Percentiles rank a stretch among this genome's conserved stretches.
phyloP scores from a whole-genome alignment of 176 grass and related monocot species.

The Zizania latifolia region DNA sequence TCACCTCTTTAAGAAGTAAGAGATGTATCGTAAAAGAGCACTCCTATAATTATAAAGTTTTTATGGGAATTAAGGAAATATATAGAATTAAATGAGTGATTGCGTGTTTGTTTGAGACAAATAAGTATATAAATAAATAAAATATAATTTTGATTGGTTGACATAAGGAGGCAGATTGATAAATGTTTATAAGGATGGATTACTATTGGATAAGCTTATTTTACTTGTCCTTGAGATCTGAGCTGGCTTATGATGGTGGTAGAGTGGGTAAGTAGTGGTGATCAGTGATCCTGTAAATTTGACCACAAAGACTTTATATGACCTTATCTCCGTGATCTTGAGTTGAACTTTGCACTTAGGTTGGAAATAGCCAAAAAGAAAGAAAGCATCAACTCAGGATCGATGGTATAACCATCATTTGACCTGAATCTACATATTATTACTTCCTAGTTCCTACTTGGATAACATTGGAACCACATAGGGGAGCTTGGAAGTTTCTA shows the following conservation, averaged over 20 bases:
- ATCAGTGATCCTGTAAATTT: background rate
- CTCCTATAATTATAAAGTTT: too few relatives aligned
- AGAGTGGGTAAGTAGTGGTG: background rate
- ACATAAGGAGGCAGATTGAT: too few relatives aligned
- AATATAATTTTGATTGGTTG: too few relatives aligned
- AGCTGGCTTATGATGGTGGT: constrained; percentile 9
- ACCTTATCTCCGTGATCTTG: background rate
- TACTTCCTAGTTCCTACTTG: background rate
- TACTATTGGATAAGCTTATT: background rate
- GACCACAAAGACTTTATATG: background rate
- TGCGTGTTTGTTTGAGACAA: too few relatives aligned
- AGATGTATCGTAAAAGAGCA: too few relatives aligned
- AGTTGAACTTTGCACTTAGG: too few relatives aligned
- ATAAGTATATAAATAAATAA: too few relatives aligned
- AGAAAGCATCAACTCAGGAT: background rate
- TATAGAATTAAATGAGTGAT: too few relatives aligned
- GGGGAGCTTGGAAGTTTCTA: background rate
- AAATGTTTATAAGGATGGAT: background rate
- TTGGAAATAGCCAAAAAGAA: too few relatives aligned
- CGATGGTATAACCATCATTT: too few relatives aligned
- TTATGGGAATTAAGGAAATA: too few relatives aligned
- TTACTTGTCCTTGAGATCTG: constrained; percentile 4
- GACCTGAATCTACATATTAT: background rate
- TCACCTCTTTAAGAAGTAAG: too few relatives aligned
- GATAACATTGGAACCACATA: background rate